Percentiles rank a stretch among this genome's conserved stretches.
These are phyloP conservation scores for Annulohypoxylon nitens DNA, from an alignment of 495 filamentous ascomycete genomes.

Conservation along the genomic window DNA sequence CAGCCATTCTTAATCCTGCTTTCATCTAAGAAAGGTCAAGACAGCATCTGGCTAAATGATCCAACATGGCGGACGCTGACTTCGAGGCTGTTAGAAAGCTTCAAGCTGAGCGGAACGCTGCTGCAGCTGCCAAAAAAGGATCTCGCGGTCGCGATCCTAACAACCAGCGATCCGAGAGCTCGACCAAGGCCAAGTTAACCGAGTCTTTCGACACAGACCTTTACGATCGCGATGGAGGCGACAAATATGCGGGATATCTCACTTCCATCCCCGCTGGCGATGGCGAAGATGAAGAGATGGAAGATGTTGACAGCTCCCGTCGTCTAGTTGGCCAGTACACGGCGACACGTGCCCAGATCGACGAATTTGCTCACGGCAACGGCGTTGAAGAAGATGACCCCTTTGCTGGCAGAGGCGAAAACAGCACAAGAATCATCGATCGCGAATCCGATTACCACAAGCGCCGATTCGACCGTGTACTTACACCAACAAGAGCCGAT, in stretches of 20 bases:
- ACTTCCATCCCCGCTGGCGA: conserved; percentile 85
- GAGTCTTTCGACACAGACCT: conserved; percentile 94
- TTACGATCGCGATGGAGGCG: conserved; percentile 83
- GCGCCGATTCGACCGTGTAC: conserved; percentile 85
- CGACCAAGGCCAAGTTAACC: conserved; percentile 94
- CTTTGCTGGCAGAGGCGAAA: conserved; percentile 82
- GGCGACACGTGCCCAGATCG: conserved; percentile 87
- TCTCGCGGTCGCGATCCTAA: conserved; percentile 87
- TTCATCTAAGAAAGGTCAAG: conserved; percentile 51
- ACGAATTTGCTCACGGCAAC: conserved; percentile 89
- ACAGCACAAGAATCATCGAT: conserved; percentile 88
- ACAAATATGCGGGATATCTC: conserved; percentile 93
- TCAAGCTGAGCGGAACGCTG: conserved; percentile 93
- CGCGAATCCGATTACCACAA: conserved; percentile 99
- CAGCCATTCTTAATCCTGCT: conserved; percentile 10
- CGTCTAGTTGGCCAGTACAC: conserved; percentile 97
- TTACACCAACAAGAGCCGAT: conserved; percentile 90
- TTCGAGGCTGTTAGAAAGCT: conserved; percentile 85
- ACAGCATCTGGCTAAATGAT: conserved; percentile 43
- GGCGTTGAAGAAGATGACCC: conserved; percentile 94
- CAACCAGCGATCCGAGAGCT: conserved; percentile 88
- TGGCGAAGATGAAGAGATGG: conserved; percentile 89
- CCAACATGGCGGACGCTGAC: conserved; percentile 75
- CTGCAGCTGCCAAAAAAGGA: conserved; percentile 84
- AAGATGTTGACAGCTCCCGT: conserved; percentile 76